These are phyloP conservation scores for Physcia stellaris DNA, from an alignment of 495 filamentous ascomycete species.

Conservation along the genomic window DNA sequence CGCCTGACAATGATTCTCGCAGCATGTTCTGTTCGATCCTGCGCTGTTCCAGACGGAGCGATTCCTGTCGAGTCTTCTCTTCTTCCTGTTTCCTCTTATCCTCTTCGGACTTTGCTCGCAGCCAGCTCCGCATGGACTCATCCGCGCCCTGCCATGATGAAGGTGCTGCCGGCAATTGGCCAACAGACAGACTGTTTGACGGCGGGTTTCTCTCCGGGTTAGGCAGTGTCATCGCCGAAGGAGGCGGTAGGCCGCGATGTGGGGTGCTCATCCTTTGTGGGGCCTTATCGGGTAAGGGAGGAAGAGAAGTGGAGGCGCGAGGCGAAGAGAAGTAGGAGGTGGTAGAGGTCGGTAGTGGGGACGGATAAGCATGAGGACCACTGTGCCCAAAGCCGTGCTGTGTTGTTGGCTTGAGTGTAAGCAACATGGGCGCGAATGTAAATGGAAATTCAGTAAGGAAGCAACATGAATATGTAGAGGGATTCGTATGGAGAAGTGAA, in stretches of 20 bases:
- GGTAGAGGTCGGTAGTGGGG: slow-evolving; percentile 21
- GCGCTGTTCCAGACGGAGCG: slow-evolving; percentile 62
- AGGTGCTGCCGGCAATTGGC: slow-evolving; percentile 55
- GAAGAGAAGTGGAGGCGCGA: slow-evolving; percentile 13
- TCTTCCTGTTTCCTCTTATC: slow-evolving; percentile 75
- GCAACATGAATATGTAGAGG: no score
- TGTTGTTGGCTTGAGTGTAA: slow-evolving; percentile 28
- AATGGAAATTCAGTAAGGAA: no score
- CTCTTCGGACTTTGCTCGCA: slow-evolving; percentile 73
- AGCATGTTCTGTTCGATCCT: slow-evolving; percentile 76
- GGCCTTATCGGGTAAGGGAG: slow-evolving; percentile 11
- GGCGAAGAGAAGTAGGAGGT: slow-evolving; percentile 22
- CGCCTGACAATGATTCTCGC: slow-evolving; percentile 61
- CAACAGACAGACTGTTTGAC: slow-evolving; percentile 28
- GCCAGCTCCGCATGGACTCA: slow-evolving; percentile 70
- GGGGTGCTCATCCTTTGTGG: slow-evolving; percentile 23
- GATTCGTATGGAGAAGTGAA: no score
- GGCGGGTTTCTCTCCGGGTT: slow-evolving; percentile 22
- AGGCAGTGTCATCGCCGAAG: slow-evolving; percentile 24
- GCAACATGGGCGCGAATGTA: slow-evolving; percentile 30
- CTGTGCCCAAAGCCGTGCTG: slow-evolving; percentile 29
- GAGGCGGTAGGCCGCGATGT: slow-evolving; percentile 26
- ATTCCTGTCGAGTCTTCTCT: slow-evolving; percentile 74
- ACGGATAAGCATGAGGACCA: slow-evolving; percentile 28
- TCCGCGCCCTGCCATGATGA: slow-evolving; percentile 61